Evolutionary conservation across 2,329 filamentous ascomycete species (phyloP).

Genomic region (Xylariaceae sp.): DNA sequence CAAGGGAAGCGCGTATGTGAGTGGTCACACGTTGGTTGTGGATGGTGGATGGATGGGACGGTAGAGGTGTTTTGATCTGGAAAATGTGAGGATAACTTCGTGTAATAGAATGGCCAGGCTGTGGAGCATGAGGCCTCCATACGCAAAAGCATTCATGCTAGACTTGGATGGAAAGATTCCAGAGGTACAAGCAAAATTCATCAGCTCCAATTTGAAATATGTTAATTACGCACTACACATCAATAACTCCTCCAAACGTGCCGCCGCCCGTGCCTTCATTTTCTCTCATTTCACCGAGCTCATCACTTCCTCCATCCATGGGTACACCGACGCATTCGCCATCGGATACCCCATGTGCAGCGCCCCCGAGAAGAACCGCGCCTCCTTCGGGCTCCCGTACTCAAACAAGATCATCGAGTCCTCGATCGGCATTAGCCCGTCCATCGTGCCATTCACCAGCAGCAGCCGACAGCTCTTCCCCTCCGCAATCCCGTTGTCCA

Average conservation of each 20-base stretch:
- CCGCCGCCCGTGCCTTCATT: too few species aligned
- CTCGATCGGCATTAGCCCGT: slow-evolving; percentile 65
- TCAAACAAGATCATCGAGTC: slow-evolving; percentile 62
- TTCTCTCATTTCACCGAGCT: slow-evolving; percentile 19
- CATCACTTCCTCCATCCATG: slow-evolving; percentile 58
- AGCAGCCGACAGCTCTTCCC: slow-evolving; percentile 45
- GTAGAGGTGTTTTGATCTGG: slow-evolving; percentile 35
- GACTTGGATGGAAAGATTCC: too few species aligned
- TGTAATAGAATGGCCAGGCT: neutral
- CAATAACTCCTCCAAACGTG: too few species aligned
- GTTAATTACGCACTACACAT: too few species aligned
- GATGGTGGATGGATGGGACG: slow-evolving; percentile 93
- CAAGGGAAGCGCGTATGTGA: slow-evolving; percentile 74
- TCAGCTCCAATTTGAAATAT: too few species aligned
- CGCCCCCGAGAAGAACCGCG: slow-evolving; percentile 55
- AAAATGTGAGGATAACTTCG: neutral
- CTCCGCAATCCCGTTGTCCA: slow-evolving; percentile 55
- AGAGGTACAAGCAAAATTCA: too few species aligned
- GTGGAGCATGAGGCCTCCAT: neutral
- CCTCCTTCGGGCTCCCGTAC: slow-evolving; percentile 62
- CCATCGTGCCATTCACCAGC: slow-evolving; percentile 57
- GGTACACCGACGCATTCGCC: slow-evolving; percentile 53
- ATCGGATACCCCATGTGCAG: slow-evolving; percentile 66
- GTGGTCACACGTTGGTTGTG: slow-evolving; percentile 75
- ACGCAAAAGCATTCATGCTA: neutral